Percentiles rank a stretch among this genome's conserved stretches.
phyloP scores from a whole-genome alignment of 768 basidiomycete species.

The Cystofilobasidium bisporidii region DNA sequence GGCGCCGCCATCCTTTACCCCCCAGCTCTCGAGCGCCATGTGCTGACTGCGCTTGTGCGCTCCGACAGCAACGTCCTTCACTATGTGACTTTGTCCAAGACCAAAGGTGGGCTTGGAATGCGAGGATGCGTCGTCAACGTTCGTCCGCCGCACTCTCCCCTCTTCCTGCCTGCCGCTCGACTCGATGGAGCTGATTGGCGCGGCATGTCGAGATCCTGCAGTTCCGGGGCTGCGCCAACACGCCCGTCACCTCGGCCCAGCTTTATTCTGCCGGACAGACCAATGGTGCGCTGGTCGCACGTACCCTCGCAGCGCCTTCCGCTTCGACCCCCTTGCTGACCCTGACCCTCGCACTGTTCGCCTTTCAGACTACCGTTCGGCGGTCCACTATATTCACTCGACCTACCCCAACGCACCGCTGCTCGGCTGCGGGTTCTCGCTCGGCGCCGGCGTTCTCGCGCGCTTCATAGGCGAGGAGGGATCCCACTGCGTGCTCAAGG shows the following conservation, averaged over 20 bases:
- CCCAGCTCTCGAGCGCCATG: constrained; percentile 34
- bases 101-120: constrained; percentile 74
- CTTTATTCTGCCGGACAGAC: constrained; percentile 80
- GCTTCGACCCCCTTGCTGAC: too few species aligned
- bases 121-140: constrained; percentile 85
- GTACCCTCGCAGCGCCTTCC: too few species aligned
- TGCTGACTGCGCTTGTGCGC: constrained; percentile 60
- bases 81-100: constrained; percentile 58
- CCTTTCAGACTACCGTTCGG: constrained; percentile 59
- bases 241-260: constrained; percentile 69
- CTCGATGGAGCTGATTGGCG: too few species aligned
- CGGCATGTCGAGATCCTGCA: too few species aligned
- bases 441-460: constrained; percentile 84
- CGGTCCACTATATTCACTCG: constrained; percentile 62
- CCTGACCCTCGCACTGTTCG: not conserved
- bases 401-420: constrained; percentile 70
- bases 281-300: constrained; percentile 46
- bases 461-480: constrained; percentile 83
- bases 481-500: constrained; percentile 19
- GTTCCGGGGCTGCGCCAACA: constrained; percentile 48
- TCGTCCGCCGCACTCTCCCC: too few species aligned
- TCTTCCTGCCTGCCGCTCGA: too few species aligned
- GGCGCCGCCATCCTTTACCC: not conserved
- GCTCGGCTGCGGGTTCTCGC: constrained; percentile 80
- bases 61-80: constrained; percentile 77